Percentiles rank a stretch among this genome's conserved stretches.
These are phyloP conservation scores for Plasmodium coatneyi DNA, from an alignment of 169 alveolate genomes.

Conservation along the genomic window DNA sequence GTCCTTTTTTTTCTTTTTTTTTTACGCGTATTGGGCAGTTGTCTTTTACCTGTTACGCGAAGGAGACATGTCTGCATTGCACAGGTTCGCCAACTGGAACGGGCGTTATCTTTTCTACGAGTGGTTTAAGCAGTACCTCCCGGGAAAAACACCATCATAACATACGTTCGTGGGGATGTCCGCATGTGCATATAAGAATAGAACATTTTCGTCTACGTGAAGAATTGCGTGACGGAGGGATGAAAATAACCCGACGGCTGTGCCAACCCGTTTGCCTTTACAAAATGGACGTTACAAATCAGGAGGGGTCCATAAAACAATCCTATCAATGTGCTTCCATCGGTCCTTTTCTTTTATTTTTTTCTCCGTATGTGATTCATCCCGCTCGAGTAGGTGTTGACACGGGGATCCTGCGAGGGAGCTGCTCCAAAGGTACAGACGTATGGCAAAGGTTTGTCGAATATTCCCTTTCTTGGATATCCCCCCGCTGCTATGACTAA, in stretches of 20 bases:
- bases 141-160: background rate
- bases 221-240: background rate
- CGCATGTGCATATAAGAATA: background rate
- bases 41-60: background rate
- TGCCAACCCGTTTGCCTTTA: background rate
- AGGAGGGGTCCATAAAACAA: background rate
- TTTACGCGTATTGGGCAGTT: background rate
- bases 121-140: background rate
- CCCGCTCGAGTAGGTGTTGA: background rate
- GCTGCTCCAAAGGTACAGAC: background rate
- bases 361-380: background rate
- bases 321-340: background rate
- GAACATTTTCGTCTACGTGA: background rate
- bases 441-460: background rate
- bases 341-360: background rate
- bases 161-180: background rate
- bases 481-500: background rate
- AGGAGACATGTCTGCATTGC: background rate
- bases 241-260: background rate
- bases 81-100: background rate
- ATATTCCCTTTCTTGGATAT: background rate
- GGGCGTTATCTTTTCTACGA: background rate
- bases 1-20: background rate
- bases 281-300: background rate
- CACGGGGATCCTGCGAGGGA: background rate